Evolutionary conservation across 371 early-diverging fungal species (phyloP).

Genomic region (Entomophthora muscae): DNA sequence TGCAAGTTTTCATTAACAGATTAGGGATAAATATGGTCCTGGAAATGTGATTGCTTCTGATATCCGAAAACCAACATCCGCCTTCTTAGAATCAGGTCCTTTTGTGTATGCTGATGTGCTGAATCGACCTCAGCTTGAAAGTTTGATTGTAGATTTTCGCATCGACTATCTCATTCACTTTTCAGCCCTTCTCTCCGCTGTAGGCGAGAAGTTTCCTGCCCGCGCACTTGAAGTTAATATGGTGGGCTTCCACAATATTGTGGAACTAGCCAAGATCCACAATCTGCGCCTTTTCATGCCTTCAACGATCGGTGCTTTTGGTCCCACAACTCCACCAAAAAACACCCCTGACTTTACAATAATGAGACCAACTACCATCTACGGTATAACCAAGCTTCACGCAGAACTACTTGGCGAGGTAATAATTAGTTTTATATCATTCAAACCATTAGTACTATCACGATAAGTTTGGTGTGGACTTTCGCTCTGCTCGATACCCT

Average conservation of each 20-base stretch:
- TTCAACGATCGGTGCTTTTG: slow-evolving; percentile 40
- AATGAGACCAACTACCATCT: slow-evolving; percentile 38
- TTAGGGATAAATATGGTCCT: slow-evolving; percentile 15
- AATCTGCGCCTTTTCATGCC: slow-evolving; percentile 28
- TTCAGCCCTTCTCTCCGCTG: slow-evolving; percentile 33
- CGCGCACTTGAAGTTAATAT: slow-evolving; percentile 31
- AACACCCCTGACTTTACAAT: slow-evolving; percentile 33
- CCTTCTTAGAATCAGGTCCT: slow-evolving; percentile 23
- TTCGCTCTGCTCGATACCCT: slow-evolving; percentile 34
- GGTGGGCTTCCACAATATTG: slow-evolving; percentile 33
- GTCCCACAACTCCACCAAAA: slow-evolving; percentile 31
- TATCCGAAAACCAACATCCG: slow-evolving; percentile 26
- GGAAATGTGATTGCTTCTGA: slow-evolving; percentile 34
- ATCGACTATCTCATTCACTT: slow-evolving; percentile 39
- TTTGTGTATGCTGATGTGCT: slow-evolving; percentile 37
- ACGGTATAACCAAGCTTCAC: slow-evolving; percentile 39
- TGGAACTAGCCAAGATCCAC: slow-evolving; percentile 29
- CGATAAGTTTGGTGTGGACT: slow-evolving; percentile 34
- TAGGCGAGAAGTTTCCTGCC: slow-evolving; percentile 29
- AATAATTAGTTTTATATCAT: neutral
- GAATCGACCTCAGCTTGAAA: slow-evolving; percentile 28
- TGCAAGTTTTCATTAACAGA: neutral
- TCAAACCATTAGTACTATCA: slow-evolving; percentile 21
- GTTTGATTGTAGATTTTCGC: slow-evolving; percentile 29
- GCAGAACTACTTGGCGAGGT: slow-evolving; percentile 35